phyloP scores from a whole-genome alignment of 352 stramenopile genomes.

The Poterioochromonas sp. region DNA sequence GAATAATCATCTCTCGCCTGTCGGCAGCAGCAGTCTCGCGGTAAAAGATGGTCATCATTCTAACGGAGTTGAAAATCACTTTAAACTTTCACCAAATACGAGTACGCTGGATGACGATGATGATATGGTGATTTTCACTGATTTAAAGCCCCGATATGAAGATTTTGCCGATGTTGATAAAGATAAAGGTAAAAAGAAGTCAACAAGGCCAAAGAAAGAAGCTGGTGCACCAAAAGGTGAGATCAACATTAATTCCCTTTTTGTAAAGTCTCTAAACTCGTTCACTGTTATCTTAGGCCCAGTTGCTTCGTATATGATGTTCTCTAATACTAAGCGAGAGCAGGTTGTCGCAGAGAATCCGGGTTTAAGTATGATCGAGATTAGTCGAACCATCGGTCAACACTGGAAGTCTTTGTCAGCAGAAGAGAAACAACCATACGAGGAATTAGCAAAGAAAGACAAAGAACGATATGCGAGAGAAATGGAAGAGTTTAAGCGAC shows the following conservation, averaged over 20 bases:
- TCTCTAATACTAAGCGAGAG: not conserved
- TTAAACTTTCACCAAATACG: not conserved
- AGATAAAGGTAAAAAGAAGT: not conserved
- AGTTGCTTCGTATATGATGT: slow-evolving; percentile 4
- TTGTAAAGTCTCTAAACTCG: no score
- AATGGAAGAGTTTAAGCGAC: slow-evolving; percentile 43
- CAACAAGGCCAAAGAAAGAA: not conserved
- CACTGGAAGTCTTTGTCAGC: not conserved
- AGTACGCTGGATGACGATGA: not conserved
- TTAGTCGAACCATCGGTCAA: not conserved
- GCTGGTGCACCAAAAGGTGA: not conserved
- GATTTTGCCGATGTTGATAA: not conserved
- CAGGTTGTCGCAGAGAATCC: not conserved
- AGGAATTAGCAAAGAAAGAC: slow-evolving; percentile 29
- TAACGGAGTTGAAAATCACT: not conserved
- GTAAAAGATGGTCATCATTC: not conserved
- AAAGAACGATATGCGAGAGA: slow-evolving; percentile 55
- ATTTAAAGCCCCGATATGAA: not conserved
- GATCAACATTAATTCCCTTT: no score
- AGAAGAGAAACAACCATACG: slow-evolving; percentile 4
- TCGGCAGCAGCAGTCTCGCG: not conserved
- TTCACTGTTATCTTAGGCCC: no score
- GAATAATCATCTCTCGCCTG: no score
- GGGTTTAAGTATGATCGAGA: not conserved
- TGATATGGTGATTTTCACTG: not conserved